Percentiles rank a stretch among this genome's conserved stretches.
Evolutionary conservation across 208 protist genomes (phyloP).

Genomic region (Phytomonas serpens): DNA sequence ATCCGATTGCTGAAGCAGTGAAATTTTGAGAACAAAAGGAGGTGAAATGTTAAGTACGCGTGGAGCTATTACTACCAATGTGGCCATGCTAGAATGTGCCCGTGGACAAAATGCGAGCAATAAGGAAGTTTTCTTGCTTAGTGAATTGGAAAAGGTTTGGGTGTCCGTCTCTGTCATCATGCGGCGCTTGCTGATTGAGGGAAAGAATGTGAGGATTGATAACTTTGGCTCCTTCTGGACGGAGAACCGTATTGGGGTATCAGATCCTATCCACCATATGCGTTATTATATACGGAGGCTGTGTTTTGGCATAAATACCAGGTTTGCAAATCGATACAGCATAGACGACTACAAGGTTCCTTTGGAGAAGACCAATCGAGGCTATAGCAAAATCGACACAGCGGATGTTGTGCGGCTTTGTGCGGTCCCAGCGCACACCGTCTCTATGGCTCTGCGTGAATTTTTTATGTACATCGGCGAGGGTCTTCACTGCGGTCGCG

Average conservation of each 20-base stretch:
- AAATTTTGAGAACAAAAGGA: not conserved
- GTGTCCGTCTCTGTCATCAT: slow-evolving; percentile 46
- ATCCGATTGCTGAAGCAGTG: not conserved
- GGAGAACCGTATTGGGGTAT: slow-evolving; percentile 30
- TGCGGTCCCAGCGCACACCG: slow-evolving; percentile 57
- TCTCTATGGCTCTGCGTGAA: slow-evolving; percentile 55
- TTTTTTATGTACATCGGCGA: slow-evolving; percentile 82
- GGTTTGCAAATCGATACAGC: slow-evolving; percentile 40
- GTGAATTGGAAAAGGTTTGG: slow-evolving; percentile 79
- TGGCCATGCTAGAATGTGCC: slow-evolving; percentile 78
- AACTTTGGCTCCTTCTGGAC: slow-evolving; percentile 63
- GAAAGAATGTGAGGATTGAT: slow-evolving; percentile 47
- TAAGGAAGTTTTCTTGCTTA: slow-evolving; percentile 69
- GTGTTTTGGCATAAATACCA: slow-evolving; percentile 38
- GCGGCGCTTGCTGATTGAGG: slow-evolving; percentile 52
- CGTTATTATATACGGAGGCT: slow-evolving; percentile 29
- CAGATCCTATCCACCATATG: slow-evolving; percentile 21
- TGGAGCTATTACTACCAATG: slow-evolving; percentile 62
- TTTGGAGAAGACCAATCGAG: slow-evolving; percentile 19
- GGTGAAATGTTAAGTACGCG: slow-evolving; percentile 55
- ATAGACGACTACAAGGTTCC: slow-evolving; percentile 31
- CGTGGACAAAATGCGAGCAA: slow-evolving; percentile 42
- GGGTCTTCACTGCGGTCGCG: slow-evolving; percentile 48
- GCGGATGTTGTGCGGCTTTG: slow-evolving; percentile 58
- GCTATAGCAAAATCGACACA: slow-evolving; percentile 31